A percentile compares a stretch with the other conserved stretches of the same genome.
Conservation (phyloP, 768 basidiomycete genomes). For the Cytidiella melzeri region DNA sequence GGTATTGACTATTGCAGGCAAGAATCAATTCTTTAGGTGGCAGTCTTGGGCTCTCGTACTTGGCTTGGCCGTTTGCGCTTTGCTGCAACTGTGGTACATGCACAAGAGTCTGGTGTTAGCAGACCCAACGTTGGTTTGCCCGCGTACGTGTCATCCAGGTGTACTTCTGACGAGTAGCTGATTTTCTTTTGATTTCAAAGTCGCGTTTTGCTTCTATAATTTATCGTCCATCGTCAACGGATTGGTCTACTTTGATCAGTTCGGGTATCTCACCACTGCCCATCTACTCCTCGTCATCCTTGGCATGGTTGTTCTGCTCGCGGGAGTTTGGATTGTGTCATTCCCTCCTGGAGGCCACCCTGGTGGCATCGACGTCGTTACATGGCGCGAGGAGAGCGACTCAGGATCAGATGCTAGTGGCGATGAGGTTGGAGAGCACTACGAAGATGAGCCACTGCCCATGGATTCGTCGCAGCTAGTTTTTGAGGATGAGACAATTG, state of each 20-base stretch:
- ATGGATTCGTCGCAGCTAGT: conserved; percentile 14
- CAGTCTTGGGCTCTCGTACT: conserved; percentile 76
- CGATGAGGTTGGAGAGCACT: conserved; percentile 14
- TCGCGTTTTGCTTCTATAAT: conserved; percentile 96
- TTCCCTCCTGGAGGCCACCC: conserved; percentile 61
- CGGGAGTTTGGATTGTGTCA: conserved; percentile 88
- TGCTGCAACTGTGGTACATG: conserved; percentile 81
- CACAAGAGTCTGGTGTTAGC: conserved; percentile 76
- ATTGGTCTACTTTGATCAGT: conserved; percentile 85
- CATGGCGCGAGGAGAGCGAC: conserved; percentile 36
- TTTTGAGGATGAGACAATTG: conserved; percentile 7
- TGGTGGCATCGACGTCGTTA: conserved; percentile 38
- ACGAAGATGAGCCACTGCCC: conserved; percentile 26
- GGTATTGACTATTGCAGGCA: conserved; percentile 64
- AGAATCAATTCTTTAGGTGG: conserved; percentile 83
- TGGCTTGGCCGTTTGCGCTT: conserved; percentile 64
- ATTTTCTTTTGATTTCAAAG: conserved; percentile 27
- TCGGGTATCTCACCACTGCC: conserved; percentile 58
- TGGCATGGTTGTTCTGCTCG: conserved; percentile 73
- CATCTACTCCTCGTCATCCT: conserved; percentile 71
- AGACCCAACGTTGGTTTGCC: conserved; percentile 82
- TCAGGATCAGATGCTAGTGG: conserved; percentile 15
- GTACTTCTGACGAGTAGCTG: background rate
- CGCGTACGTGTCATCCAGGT: conserved; percentile 44
- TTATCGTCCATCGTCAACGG: conserved; percentile 87